Percentiles rank a stretch among this genome's conserved stretches.
These are phyloP conservation scores for Penicillium sp. DNA, from an alignment of 2,329 filamentous ascomycete genomes.

Conservation along the genomic window DNA sequence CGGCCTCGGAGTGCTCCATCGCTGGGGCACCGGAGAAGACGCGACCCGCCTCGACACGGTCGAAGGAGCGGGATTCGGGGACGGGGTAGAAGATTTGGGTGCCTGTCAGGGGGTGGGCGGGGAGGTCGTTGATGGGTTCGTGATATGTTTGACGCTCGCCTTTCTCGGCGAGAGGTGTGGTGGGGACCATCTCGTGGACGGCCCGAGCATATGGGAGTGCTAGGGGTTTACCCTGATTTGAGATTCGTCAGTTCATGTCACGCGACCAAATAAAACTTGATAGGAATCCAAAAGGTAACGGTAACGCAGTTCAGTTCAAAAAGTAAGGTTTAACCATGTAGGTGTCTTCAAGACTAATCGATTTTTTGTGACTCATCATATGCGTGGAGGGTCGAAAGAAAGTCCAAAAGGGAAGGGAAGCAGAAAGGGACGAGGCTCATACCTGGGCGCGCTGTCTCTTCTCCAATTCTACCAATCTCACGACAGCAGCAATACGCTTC, in stretches of 20 bases:
- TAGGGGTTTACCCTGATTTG: conserved; percentile 66
- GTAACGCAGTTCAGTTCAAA: conserved; percentile 22
- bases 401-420: conserved; percentile 2
- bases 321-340: conserved; percentile 61
- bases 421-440: conserved; percentile 38
- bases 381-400: conserved; percentile 7
- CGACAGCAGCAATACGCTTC: conserved; percentile 78
- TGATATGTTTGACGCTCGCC: conserved; percentile 45
- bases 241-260: conserved; percentile 11
- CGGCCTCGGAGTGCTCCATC: conserved; percentile 24
- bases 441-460: conserved; percentile 74
- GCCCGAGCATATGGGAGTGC: conserved; percentile 74
- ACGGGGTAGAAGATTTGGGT: conserved; percentile 61
- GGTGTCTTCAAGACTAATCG: conserved; percentile 99
- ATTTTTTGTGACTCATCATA: conserved; percentile 72
- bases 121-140: conserved; percentile 64
- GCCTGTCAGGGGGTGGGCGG: conserved; percentile 54
- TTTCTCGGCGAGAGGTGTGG: conserved; percentile 49
- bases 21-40: conserved; percentile 53
- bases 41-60: conserved; percentile 62
- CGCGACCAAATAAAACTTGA: conserved; percentile 18
- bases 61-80: conserved; percentile 62
- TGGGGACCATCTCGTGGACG: conserved; percentile 75
- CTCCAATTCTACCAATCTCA: conserved; percentile 81
- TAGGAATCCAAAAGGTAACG: conserved; percentile 2